These are phyloP conservation scores for Ceratobasidium sp. DNA, from an alignment of 1,284 basidiomycete genomes.

Conservation along the genomic window DNA sequence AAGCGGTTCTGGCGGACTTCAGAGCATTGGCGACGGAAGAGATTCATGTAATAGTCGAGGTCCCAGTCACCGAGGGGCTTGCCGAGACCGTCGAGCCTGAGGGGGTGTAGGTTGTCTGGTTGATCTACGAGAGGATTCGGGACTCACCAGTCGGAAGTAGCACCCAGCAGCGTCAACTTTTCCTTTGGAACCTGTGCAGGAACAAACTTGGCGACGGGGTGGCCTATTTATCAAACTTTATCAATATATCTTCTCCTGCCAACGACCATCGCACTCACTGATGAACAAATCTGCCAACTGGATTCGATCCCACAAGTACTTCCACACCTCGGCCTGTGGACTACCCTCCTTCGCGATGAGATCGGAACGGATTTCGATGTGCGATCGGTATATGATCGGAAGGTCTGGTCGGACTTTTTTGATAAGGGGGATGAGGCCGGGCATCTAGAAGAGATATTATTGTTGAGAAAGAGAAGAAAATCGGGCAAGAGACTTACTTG, in stretches of 20 bases:
- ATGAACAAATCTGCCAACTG: constrained; percentile 85
- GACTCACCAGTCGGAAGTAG: constrained; percentile 78
- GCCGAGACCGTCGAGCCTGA: constrained; percentile 86
- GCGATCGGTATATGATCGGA: constrained; percentile 87
- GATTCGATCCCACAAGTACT: constrained; percentile 89
- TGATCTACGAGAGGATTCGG: not conserved
- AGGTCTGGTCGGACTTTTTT: constrained; percentile 78
- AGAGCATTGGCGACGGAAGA: constrained; percentile 74
- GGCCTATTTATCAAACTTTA: constrained; percentile 59
- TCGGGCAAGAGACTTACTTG: constrained; percentile 46
- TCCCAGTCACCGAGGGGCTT: constrained; percentile 80
- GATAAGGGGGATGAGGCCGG: constrained; percentile 86
- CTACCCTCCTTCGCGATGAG: constrained; percentile 76
- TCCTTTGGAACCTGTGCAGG: constrained; percentile 79
- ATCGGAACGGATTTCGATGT: constrained; percentile 87
- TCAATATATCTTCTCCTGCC: constrained; percentile 11
- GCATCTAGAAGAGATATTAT: constrained; percentile 72
- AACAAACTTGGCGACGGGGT: constrained; percentile 91
- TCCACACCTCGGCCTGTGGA: constrained; percentile 86
- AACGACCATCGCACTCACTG: constrained; percentile 55
- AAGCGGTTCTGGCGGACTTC: constrained; percentile 81
- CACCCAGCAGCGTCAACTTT: constrained; percentile 73
- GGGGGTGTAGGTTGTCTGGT: constrained; percentile 1
- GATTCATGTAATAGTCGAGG: constrained; percentile 80
- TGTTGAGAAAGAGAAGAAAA: not conserved